A percentile compares a stretch with the other conserved stretches of the same genome.
phyloP scores from a whole-genome alignment of 1,284 basidiomycete species.

The Pisolithus thermaeus region DNA sequence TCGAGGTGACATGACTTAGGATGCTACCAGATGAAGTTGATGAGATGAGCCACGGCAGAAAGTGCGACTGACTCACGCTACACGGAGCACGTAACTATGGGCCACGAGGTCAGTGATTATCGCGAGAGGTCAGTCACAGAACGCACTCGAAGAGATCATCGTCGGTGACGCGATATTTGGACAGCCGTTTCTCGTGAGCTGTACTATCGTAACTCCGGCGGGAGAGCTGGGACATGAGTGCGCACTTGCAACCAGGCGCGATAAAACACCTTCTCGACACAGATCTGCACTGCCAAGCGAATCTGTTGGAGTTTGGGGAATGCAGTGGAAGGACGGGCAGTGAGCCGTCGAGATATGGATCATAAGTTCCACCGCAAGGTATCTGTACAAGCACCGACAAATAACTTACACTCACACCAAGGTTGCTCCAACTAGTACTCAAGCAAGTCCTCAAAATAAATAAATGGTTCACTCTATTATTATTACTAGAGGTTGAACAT shows the following conservation, averaged over 20 bases:
- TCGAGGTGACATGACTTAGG: slow-evolving; percentile 62
- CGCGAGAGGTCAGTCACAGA: slow-evolving; percentile 4
- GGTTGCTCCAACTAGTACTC: neutral
- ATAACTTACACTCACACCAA: neutral
- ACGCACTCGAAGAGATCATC: slow-evolving; percentile 76
- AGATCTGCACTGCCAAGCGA: slow-evolving; percentile 5
- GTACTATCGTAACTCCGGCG: slow-evolving; percentile 65
- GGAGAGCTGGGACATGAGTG: slow-evolving; percentile 38
- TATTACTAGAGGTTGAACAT: too few species aligned
- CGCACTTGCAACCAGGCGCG: slow-evolving; percentile 6
- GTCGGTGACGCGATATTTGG: slow-evolving; percentile 71
- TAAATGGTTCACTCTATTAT: neutral
- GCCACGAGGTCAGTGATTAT: slow-evolving; percentile 13
- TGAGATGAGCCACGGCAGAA: slow-evolving; percentile 10
- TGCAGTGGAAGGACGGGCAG: neutral
- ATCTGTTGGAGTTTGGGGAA: neutral
- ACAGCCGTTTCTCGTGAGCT: slow-evolving; percentile 61
- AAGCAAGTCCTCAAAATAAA: too few species aligned
- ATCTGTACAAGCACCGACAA: slow-evolving; percentile 24
- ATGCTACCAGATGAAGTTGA: slow-evolving; percentile 38
- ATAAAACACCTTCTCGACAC: neutral
- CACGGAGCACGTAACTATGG: slow-evolving; percentile 66
- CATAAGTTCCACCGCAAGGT: neutral
- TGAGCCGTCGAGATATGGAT: neutral
- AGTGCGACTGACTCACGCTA: slow-evolving; percentile 52